Conservation (phyloP, 176 grass and related monocot species). For the Chloris gayana region DNA sequence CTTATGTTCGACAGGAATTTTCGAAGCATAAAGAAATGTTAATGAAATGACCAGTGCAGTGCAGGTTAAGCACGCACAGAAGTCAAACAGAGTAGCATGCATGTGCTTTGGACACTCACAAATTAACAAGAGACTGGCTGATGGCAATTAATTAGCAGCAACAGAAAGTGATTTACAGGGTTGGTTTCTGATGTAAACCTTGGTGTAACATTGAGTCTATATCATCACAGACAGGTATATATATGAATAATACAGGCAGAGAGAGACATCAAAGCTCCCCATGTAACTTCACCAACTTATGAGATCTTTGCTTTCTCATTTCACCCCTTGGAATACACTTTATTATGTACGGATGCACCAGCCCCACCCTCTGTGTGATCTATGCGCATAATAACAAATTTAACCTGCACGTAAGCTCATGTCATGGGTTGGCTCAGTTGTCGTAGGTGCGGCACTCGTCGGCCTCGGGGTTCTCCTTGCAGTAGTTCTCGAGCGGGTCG, state of each 20-base stretch:
- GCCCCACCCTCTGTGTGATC: background rate
- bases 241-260: background rate
- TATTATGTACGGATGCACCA: background rate
- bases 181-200: background rate
- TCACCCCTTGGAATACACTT: background rate
- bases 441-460: constrained; percentile 96
- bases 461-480: constrained; percentile 89
- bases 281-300: background rate
- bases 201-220: background rate
- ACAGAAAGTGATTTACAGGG: background rate
- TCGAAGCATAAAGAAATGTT: too few species aligned
- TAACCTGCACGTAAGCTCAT: background rate
- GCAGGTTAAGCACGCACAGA: too few species aligned
- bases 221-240: background rate
- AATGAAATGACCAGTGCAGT: too few species aligned
- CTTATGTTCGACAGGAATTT: too few species aligned
- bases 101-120: background rate
- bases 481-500: constrained; percentile 83
- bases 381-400: background rate
- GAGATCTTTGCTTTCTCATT: background rate
- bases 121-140: background rate
- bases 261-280: background rate
- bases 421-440: constrained; percentile 34
- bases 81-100: background rate
- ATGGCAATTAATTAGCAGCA: background rate